Percentiles rank a stretch among this genome's conserved stretches.
These are phyloP conservation scores for Trichoderma gracile DNA, from an alignment of 2,329 filamentous ascomycete species.

Conservation along the genomic window DNA sequence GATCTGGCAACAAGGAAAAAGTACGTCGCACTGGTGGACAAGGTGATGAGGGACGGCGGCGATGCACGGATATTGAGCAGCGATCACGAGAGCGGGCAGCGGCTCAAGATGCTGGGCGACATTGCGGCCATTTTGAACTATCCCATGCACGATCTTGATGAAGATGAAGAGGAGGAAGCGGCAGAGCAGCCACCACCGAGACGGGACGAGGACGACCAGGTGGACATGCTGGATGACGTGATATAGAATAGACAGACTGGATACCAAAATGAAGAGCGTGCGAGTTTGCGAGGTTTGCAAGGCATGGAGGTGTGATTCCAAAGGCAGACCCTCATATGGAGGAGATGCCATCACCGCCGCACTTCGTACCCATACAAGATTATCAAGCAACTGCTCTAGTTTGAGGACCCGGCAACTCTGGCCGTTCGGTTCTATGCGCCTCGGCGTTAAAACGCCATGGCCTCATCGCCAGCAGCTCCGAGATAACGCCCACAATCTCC, in stretches of 20 bases:
- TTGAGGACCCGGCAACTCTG: not conserved
- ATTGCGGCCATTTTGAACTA: conserved; percentile 91
- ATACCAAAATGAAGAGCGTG: not conserved
- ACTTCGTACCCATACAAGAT: no score
- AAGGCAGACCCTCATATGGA: no score
- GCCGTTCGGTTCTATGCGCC: not conserved
- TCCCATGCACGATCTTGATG: conserved; percentile 78
- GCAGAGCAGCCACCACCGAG: conserved; percentile 24
- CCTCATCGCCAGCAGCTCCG: not conserved
- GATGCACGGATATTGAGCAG: conserved; percentile 88
- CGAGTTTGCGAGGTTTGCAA: not conserved
- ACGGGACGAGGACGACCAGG: conserved; percentile 35
- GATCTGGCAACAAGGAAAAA: conserved; percentile 73
- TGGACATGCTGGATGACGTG: conserved; percentile 38
- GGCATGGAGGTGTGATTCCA: not conserved
- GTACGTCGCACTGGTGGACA: conserved; percentile 85
- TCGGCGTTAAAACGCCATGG: not conserved
- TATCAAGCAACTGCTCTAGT: no score
- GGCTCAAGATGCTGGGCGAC: conserved; percentile 79
- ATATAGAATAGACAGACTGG: conserved; percentile 32
- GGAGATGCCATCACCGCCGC: no score
- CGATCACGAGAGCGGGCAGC: conserved; percentile 88
- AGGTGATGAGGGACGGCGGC: conserved; percentile 81
- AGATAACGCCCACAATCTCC: not conserved
- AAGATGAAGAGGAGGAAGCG: conserved; percentile 56